Evolutionary conservation across 164 flowering plant species (phyloP).

Genomic region (Vitis labrusca): DNA sequence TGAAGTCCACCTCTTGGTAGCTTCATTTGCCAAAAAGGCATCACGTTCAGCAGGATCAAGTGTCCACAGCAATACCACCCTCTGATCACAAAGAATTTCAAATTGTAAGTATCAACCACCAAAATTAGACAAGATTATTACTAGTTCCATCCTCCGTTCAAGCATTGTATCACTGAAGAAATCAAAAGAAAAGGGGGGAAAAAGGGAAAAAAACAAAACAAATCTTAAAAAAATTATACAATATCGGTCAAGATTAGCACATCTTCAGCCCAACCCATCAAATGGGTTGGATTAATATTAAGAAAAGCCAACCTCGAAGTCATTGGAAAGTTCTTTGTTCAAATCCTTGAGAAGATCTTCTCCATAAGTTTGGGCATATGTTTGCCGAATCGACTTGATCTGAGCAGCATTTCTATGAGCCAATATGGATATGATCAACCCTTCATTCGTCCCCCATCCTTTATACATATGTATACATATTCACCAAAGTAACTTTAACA

Average conservation of each 20-base stretch:
- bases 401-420: constrained; percentile 76
- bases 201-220: too few relatives aligned
- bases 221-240: too few relatives aligned
- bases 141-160: neutral
- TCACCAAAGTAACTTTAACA: neutral
- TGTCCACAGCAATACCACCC: constrained; percentile 59
- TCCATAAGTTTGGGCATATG: constrained; percentile 54
- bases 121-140: neutral
- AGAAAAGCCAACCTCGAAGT: constrained; percentile 55
- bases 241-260: too few relatives aligned
- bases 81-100: constrained; percentile 31
- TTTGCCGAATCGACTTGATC: constrained; percentile 45
- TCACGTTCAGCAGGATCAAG: constrained; percentile 74
- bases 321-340: constrained; percentile 65
- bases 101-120: neutral
- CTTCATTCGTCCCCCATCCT: constrained; percentile 95
- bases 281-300: neutral
- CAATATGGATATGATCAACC: constrained; percentile 57
- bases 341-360: constrained; percentile 73
- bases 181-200: too few relatives aligned
- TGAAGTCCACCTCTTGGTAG: constrained; percentile 48
- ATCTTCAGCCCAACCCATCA: too few relatives aligned
- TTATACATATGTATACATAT: constrained; percentile 12
- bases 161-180: too few relatives aligned
- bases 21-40: constrained; percentile 66